Conservation (phyloP, 116 monocot species). For the Posidonia oceanica region DNA sequence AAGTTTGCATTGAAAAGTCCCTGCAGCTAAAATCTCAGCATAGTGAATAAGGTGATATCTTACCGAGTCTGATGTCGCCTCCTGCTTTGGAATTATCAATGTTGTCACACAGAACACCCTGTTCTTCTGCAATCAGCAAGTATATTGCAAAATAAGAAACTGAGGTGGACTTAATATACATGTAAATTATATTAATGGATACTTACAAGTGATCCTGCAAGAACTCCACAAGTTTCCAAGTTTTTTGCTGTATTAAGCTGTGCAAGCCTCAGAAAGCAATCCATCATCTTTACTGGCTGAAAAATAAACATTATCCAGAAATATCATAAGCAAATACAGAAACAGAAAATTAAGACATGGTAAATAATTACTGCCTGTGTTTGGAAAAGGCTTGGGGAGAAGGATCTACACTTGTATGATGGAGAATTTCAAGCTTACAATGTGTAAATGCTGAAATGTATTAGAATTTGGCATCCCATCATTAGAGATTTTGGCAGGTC, state of each 20-base stretch:
- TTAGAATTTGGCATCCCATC: slow-evolving; percentile 31
- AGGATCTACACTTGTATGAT: not conserved
- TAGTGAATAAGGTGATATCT: slow-evolving; percentile 8
- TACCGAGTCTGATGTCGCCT: slow-evolving; percentile 97
- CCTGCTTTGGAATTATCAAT: slow-evolving; percentile 93
- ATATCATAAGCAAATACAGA: not conserved
- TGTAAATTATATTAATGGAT: not conserved
- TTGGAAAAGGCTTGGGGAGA: not conserved
- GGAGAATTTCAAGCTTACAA: slow-evolving; percentile 39
- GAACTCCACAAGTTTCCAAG: slow-evolving; percentile 98
- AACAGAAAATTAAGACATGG: not conserved
- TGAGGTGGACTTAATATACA: too few relatives aligned
- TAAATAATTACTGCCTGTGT: not conserved
- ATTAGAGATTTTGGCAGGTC: slow-evolving; percentile 33
- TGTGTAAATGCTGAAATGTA: slow-evolving; percentile 70
- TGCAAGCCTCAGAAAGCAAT: slow-evolving; percentile 81
- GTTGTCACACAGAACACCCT: slow-evolving; percentile 81
- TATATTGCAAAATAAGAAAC: slow-evolving; percentile 5
- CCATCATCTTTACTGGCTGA: slow-evolving; percentile 88
- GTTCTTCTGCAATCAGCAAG: slow-evolving; percentile 61
- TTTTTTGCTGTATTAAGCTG: slow-evolving; percentile 77
- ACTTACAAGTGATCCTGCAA: slow-evolving; percentile 92
- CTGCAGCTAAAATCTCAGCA: too few relatives aligned
- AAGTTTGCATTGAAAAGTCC: too few relatives aligned
- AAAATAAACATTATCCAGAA: slow-evolving; percentile 10